A percentile compares a stretch with the other conserved stretches of the same genome.
Conservation (phyloP, 2,329 filamentous ascomycete species). For the Dactylellina sp. region DNA sequence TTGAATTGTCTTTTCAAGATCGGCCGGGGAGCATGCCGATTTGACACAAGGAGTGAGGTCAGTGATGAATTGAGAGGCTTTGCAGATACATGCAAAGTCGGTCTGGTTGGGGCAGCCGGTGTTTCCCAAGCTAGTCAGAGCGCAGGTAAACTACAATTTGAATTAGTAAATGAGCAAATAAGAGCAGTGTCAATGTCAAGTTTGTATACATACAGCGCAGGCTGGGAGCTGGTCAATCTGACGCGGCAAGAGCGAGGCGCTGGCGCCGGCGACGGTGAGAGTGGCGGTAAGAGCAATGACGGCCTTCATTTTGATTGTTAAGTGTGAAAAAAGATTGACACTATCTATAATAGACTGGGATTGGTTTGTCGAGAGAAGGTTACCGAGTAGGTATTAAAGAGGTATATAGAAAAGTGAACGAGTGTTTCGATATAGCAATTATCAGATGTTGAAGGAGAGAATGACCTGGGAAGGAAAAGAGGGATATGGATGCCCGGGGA, state of each 20-base stretch:
- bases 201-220: constrained; percentile 69
- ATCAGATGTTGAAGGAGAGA: constrained; percentile 37
- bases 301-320: constrained; percentile 66
- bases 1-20: constrained; percentile 63
- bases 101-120: constrained; percentile 64
- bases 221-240: constrained; percentile 65
- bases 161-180: constrained; percentile 4
- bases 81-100: constrained; percentile 68
- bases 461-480: constrained; percentile 28
- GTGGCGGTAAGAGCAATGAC: constrained; percentile 69
- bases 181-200: not conserved
- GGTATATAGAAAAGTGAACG: constrained; percentile 41
- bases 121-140: constrained; percentile 64
- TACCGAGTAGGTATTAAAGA: constrained; percentile 14
- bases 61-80: constrained; percentile 65
- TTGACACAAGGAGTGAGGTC: constrained; percentile 68
- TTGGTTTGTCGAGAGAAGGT: constrained; percentile 35
- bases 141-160: constrained; percentile 62
- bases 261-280: constrained; percentile 69
- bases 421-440: constrained; percentile 28
- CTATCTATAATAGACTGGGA: constrained; percentile 46
- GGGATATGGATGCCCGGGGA: constrained; percentile 3
- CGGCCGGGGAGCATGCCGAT: constrained; percentile 63
- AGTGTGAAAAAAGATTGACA: not conserved
- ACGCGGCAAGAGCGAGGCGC: constrained; percentile 60